A percentile compares a stretch with the other conserved stretches of the same genome.
Evolutionary conservation across 176 grass and related monocot species (phyloP).

Genomic region (Cenchrus americanus): DNA sequence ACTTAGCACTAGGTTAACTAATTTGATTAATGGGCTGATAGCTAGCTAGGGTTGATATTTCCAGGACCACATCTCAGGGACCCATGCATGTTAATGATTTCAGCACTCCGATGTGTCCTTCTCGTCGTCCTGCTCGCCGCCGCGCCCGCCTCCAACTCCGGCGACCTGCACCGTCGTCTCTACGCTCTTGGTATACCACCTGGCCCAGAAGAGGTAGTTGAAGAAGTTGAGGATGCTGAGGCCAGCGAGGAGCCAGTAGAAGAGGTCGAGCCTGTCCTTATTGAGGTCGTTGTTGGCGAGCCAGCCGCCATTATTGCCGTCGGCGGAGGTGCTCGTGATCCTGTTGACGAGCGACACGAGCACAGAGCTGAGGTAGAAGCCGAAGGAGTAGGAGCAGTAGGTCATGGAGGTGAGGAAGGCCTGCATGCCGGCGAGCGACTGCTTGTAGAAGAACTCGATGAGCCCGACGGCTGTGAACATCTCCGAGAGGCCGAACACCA

Average conservation of each 20-base stretch:
- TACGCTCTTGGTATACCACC: conserved; percentile 71
- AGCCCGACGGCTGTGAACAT: conserved; percentile 96
- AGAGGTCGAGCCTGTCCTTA: conserved; percentile 84
- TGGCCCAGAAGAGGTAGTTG: conserved; percentile 84
- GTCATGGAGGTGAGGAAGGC: conserved; percentile 90
- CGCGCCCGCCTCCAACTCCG: conserved; percentile 38
- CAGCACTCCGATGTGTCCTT: conserved; percentile 24
- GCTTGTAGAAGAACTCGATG: conserved; percentile 97
- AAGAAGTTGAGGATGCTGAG: conserved; percentile 88
- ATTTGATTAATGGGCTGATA: conserved; percentile 20
- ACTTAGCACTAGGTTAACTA: conserved; percentile 38
- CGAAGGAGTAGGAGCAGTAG: conserved; percentile 97
- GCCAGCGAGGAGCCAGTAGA: conserved; percentile 80
- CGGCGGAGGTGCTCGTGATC: conserved; percentile 27
- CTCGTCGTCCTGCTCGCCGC: conserved; percentile 37
- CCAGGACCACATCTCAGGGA: background rate
- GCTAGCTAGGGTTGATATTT: background rate
- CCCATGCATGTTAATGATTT: conserved; percentile 15
- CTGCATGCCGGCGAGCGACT: conserved; percentile 81
- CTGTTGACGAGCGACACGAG: conserved; percentile 80
- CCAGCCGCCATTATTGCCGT: conserved; percentile 43
- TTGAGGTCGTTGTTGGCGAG: conserved; percentile 88
- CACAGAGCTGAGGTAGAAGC: conserved; percentile 89
- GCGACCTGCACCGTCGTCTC: conserved; percentile 50
- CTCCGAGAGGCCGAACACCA: conserved; percentile 84